phyloP scores from a whole-genome alignment of 1,284 basidiomycete genomes.

The Pyrrhoderma noxium region DNA sequence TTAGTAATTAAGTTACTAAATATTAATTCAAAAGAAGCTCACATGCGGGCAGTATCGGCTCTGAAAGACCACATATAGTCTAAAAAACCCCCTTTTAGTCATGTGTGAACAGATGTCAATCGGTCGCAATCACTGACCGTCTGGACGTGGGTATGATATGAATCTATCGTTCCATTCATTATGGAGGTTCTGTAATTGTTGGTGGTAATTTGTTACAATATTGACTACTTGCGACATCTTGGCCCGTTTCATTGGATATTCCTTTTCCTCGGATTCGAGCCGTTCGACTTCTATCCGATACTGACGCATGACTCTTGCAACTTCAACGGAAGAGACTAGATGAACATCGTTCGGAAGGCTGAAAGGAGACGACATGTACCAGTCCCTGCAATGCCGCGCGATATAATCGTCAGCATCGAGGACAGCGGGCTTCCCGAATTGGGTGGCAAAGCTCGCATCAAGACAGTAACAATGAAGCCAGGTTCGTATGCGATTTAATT shows the following conservation, averaged over 20 bases:
- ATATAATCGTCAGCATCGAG: conserved; percentile 51
- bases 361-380: conserved; percentile 41
- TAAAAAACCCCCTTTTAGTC: not conserved
- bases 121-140: conserved; percentile 27
- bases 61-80: conserved; percentile 40
- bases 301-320: conserved; percentile 40
- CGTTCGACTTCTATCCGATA: conserved; percentile 31
- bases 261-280: conserved; percentile 26
- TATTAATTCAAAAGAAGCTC: conserved; percentile 17
- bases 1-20: not conserved
- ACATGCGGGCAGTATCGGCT: conserved; percentile 41
- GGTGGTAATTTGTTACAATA: conserved; percentile 31
- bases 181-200: conserved; percentile 30
- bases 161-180: conserved; percentile 34
- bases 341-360: conserved; percentile 47
- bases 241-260: conserved; percentile 23
- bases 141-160: conserved; percentile 30
- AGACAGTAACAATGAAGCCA: conserved; percentile 64
- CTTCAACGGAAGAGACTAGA: conserved; percentile 45
- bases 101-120: not conserved
- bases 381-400: conserved; percentile 43
- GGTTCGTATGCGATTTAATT: conserved; percentile 48
- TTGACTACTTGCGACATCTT: conserved; percentile 9
- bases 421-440: conserved; percentile 61
- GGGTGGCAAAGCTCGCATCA: conserved; percentile 55